Evolutionary conservation across 768 basidiomycete species (phyloP).

Genomic region (Tylopilus sp.): DNA sequence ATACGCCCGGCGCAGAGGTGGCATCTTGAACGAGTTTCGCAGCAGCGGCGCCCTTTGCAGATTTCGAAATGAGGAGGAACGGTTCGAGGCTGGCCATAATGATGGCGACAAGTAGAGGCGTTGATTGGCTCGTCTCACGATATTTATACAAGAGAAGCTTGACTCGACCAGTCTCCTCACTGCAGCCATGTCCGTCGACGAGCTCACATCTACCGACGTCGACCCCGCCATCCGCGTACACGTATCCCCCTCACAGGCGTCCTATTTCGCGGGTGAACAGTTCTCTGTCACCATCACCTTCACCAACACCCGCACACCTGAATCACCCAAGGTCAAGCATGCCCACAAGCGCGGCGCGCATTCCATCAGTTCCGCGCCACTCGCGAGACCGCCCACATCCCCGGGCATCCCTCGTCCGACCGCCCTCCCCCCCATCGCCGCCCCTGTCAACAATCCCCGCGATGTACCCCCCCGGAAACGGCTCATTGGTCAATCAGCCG

Average conservation of each 20-base stretch:
- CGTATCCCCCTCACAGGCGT: conserved; percentile 77
- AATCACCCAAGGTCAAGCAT: conserved; percentile 33
- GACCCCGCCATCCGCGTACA: conserved; percentile 63
- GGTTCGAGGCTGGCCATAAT: conserved; percentile 67
- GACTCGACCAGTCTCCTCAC: too few species aligned
- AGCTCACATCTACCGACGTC: conserved; percentile 13
- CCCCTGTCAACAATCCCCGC: conserved; percentile 21
- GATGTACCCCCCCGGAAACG: conserved; percentile 45
- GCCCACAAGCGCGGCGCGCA: conserved; percentile 71
- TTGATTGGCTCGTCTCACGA: background rate
- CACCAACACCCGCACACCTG: conserved; percentile 69
- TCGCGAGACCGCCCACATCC: conserved; percentile 80
- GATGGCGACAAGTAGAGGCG: background rate
- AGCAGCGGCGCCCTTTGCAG: conserved; percentile 87
- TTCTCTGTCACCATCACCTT: conserved; percentile 85
- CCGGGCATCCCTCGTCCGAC: conserved; percentile 55
- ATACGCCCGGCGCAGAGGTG: conserved; percentile 85
- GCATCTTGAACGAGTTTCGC: conserved; percentile 87
- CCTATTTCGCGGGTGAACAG: conserved; percentile 90
- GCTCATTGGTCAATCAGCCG: conserved; percentile 47
- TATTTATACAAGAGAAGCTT: too few species aligned
- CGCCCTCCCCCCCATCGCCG: conserved; percentile 24
- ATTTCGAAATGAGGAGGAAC: conserved; percentile 88
- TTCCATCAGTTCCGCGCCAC: conserved; percentile 78
- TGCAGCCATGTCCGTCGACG: conserved; percentile 18